phyloP scores from a whole-genome alignment of 2,329 filamentous ascomycete genomes.

The Pochonia chlamydosporia region DNA sequence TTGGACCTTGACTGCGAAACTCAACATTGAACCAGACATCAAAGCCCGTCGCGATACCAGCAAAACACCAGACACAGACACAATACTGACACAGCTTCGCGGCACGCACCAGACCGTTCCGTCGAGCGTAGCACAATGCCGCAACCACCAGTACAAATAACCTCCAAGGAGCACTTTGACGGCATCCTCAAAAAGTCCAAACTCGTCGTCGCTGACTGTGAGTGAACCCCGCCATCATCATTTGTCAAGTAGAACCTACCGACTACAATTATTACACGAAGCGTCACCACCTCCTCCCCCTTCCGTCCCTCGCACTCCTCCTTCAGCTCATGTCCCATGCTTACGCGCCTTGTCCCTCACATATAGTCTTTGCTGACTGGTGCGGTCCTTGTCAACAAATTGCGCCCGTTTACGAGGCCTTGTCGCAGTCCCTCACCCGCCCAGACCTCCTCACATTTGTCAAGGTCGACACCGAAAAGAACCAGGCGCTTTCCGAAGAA shows the following conservation, averaged over 20 bases:
- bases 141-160: constrained; percentile 22
- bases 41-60: neutral
- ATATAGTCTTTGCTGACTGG: constrained; percentile 79
- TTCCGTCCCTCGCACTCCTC: constrained; percentile 10
- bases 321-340: neutral
- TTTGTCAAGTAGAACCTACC: neutral
- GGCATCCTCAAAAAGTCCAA: constrained; percentile 63
- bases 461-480: constrained; percentile 78
- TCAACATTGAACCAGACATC: neutral
- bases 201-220: constrained; percentile 86
- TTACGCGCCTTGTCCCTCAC: neutral
- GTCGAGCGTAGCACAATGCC: constrained; percentile 22
- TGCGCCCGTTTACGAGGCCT: constrained; percentile 73
- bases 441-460: constrained; percentile 72
- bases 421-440: constrained; percentile 65
- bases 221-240: constrained; percentile 29
- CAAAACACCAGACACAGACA: neutral
- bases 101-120: neutral
- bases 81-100: neutral
- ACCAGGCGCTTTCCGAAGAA: constrained; percentile 65
- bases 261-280: too few relatives aligned
- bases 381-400: constrained; percentile 81
- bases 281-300: constrained; percentile 7
- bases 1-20: too few relatives aligned
- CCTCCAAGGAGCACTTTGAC: constrained; percentile 58